Conservation (phyloP, 176 grass and related monocot species). For the Oryza meridionalis region DNA sequence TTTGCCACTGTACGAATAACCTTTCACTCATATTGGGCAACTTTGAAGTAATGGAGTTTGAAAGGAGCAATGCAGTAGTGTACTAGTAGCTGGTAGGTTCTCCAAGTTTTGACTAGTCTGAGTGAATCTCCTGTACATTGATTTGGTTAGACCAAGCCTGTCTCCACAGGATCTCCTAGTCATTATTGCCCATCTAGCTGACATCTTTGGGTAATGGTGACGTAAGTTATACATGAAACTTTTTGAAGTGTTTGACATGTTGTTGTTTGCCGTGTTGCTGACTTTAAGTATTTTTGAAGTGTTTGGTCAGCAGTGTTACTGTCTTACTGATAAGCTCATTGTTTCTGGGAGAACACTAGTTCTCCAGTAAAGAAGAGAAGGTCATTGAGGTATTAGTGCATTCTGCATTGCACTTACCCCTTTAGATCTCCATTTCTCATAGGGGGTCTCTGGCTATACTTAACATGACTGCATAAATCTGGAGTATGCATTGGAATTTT, state of each 20-base stretch:
- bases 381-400: not conserved
- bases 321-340: not conserved
- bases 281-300: not conserved
- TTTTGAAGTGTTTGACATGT: not conserved
- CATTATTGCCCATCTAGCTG: conserved; percentile 25
- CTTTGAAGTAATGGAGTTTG: conserved; percentile 34
- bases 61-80: not conserved
- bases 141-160: conserved; percentile 43
- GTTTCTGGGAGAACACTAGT: not conserved
- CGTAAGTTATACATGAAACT: conserved; percentile 4
- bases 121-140: conserved; percentile 46
- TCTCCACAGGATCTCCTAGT: not conserved
- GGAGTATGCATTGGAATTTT: not conserved
- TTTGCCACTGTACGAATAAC: conserved; percentile 32
- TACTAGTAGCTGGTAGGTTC: conserved; percentile 18
- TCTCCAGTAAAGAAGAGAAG: not conserved
- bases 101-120: conserved; percentile 30
- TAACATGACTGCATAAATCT: not conserved
- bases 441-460: not conserved
- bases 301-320: not conserved
- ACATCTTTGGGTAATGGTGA: conserved; percentile 24
- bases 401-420: not conserved
- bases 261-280: not conserved
- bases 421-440: not conserved
- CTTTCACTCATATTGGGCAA: conserved; percentile 24